These are phyloP conservation scores for Gynochthodes officinalis DNA, from an alignment of 257 asterid species.

Conservation along the genomic window DNA sequence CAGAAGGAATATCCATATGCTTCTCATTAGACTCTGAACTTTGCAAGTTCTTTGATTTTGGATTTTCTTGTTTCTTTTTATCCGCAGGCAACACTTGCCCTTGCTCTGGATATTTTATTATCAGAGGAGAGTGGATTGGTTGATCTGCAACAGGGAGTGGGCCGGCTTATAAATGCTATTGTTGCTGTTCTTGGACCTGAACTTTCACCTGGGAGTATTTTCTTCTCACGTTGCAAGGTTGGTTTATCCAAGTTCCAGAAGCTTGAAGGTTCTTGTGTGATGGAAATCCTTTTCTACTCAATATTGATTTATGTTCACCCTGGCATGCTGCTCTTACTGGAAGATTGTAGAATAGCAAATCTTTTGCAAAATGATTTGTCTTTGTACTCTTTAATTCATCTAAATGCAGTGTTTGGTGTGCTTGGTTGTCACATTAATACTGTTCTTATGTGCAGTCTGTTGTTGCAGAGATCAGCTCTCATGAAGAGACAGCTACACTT, in stretches of 20 bases:
- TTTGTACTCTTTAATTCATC: conserved; percentile 9
- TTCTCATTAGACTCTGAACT: too few relatives aligned
- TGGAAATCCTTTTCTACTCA: conserved; percentile 1
- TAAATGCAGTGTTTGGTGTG: conserved; percentile 16
- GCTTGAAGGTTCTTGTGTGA: conserved; percentile 17
- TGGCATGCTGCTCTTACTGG: not conserved
- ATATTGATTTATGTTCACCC: not conserved
- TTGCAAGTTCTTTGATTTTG: not conserved
- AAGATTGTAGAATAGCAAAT: not conserved
- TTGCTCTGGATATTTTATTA: conserved; percentile 85
- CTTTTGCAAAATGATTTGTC: not conserved
- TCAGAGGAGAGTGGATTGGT: conserved; percentile 91
- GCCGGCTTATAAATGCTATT: conserved; percentile 91
- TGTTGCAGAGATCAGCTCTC: conserved; percentile 93
- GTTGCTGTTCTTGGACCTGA: conserved; percentile 99
- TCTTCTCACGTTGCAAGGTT: conserved; percentile 99
- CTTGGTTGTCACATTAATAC: conserved; percentile 29
- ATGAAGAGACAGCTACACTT: conserved; percentile 86
- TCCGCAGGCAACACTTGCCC: conserved; percentile 88
- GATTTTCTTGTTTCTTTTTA: conserved; percentile 2
- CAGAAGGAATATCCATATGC: not conserved
- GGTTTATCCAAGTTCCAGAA: conserved; percentile 20
- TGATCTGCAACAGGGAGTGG: conserved; percentile 94
- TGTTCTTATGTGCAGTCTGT: conserved; percentile 67
- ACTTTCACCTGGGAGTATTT: conserved; percentile 94